Percentiles rank a stretch among this genome's conserved stretches.
These are phyloP conservation scores for Lactuca saligna DNA, from an alignment of 129 eudicot species.

Conservation along the genomic window DNA sequence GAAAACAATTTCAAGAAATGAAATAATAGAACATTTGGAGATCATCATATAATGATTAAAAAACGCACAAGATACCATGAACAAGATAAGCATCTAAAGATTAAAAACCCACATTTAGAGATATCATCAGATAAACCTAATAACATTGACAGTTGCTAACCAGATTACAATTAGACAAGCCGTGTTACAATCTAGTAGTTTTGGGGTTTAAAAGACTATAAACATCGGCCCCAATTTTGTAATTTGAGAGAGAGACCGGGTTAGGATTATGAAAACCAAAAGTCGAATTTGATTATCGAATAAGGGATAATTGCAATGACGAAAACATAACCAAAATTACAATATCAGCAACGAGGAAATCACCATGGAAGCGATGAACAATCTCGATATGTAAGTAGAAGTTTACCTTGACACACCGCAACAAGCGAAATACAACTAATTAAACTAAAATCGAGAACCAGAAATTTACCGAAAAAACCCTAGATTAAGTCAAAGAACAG, in stretches of 20 bases:
- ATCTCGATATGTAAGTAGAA: neutral
- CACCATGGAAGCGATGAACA: constrained; percentile 4
- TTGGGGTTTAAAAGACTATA: constrained; percentile 2
- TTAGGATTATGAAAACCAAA: neutral
- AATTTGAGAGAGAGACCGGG: neutral
- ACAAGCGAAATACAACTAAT: neutral
- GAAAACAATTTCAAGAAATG: too few relatives aligned
- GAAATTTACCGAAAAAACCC: neutral
- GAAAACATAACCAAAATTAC: neutral
- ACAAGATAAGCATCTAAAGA: neutral
- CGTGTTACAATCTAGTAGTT: neutral
- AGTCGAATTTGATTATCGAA: neutral
- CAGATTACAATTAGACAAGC: neutral
- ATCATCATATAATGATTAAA: too few relatives aligned
- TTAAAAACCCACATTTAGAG: neutral
- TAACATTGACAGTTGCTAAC: neutral
- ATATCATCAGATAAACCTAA: neutral
- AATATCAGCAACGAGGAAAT: constrained; percentile 12
- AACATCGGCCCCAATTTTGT: neutral
- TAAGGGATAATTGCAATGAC: constrained; percentile 1
- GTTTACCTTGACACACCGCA: neutral
- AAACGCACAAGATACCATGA: neutral
- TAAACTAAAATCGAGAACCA: constrained; percentile 5
- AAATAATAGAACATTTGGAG: too few relatives aligned
- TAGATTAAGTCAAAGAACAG: neutral